Evolutionary conservation across 2,329 filamentous ascomycete genomes (phyloP).

Genomic region (Diaporthe australafricana): DNA sequence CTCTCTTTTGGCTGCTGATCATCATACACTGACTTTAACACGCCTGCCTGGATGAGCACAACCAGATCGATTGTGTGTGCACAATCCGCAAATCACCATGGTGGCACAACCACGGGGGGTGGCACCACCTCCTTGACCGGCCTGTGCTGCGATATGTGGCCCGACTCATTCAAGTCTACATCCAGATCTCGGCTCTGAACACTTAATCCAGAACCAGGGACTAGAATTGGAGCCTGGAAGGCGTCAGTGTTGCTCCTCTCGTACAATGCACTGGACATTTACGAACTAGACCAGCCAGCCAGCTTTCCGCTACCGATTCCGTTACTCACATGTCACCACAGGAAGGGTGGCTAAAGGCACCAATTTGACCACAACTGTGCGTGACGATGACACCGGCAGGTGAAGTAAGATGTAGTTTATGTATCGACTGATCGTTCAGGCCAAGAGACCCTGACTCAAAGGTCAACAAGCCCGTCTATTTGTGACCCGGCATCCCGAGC

Average conservation of each 20-base stretch:
- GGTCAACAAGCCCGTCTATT: not conserved
- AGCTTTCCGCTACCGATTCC: not conserved
- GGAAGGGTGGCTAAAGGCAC: not conserved
- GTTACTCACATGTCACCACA: not conserved
- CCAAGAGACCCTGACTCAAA: constrained; percentile 11
- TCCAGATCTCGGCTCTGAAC: not conserved
- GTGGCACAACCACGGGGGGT: constrained; percentile 3
- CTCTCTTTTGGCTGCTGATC: not conserved
- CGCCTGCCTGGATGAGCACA: not conserved
- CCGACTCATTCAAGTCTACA: not conserved
- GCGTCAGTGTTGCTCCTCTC: not conserved
- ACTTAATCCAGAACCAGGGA: not conserved
- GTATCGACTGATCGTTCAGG: not conserved
- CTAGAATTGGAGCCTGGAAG: not conserved
- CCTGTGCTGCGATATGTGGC: not conserved
- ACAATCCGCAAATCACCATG: not conserved
- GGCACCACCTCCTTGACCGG: constrained; percentile 8
- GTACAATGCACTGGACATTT: not conserved
- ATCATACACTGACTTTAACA: not conserved
- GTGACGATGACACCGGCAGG: not conserved
- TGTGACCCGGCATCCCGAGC: not conserved
- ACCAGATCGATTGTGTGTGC: not conserved
- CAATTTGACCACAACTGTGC: not conserved
- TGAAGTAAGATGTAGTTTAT: not conserved
- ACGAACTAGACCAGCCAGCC: no score